Percentiles rank a stretch among this genome's conserved stretches.
phyloP scores from a whole-genome alignment of 2,329 filamentous ascomycete species.

The Fusarium pilosicola region DNA sequence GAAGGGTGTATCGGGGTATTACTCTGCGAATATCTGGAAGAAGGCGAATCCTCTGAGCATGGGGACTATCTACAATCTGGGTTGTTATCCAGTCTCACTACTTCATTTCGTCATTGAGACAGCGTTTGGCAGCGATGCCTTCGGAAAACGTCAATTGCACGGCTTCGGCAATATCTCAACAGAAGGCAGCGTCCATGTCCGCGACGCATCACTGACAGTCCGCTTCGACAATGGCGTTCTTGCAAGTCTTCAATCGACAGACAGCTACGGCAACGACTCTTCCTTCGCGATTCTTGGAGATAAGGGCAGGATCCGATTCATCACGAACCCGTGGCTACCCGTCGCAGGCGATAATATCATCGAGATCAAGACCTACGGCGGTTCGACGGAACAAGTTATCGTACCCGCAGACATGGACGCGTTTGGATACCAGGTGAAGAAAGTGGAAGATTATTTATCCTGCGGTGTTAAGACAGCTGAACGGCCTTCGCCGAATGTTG shows the following conservation, averaged over 20 bases:
- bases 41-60: conserved; percentile 15
- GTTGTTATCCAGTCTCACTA: conserved; percentile 2
- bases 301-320: background rate
- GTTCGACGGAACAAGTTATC: background rate
- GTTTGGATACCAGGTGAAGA: conserved; percentile 6
- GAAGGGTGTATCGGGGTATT: conserved; percentile 1
- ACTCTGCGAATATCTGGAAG: conserved; percentile 17
- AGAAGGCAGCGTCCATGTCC: background rate
- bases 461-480: background rate
- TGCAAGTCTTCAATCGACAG: conserved; percentile 7
- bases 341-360: conserved; percentile 6
- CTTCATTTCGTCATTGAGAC: conserved; percentile 3
- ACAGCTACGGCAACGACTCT: conserved; percentile 10
- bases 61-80: conserved; percentile 5
- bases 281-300: conserved; percentile 2
- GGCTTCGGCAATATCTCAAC: conserved; percentile 8
- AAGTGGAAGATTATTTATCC: conserved; percentile 2
- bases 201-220: conserved; percentile 10
- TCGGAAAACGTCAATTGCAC: background rate
- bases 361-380: conserved; percentile 2
- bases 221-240: conserved; percentile 5
- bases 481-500: conserved; percentile 7
- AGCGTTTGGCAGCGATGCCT: background rate
- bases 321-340: conserved; percentile 9
- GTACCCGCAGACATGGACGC: background rate